A percentile compares a stretch with the other conserved stretches of the same genome.
These are phyloP conservation scores for Boeremia lycopersici DNA, from an alignment of 2,329 filamentous ascomycete species.

Conservation along the genomic window DNA sequence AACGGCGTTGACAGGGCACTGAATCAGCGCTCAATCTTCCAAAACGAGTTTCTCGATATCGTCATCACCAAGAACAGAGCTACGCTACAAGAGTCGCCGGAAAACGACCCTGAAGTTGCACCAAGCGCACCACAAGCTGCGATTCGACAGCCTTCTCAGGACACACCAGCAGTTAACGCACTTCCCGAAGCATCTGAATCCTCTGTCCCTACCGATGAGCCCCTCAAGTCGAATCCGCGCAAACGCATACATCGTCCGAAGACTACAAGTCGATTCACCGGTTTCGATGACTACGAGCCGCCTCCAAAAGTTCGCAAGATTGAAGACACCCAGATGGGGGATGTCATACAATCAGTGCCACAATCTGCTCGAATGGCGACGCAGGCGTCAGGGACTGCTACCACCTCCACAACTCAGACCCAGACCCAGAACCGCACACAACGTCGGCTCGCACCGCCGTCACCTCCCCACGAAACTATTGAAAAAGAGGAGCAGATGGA, in stretches of 20 bases:
- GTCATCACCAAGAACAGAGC: constrained; percentile 82
- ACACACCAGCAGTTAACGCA: constrained; percentile 24
- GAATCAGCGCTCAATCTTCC: constrained; percentile 82
- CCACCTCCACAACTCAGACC: constrained; percentile 33
- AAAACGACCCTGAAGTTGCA: constrained; percentile 40
- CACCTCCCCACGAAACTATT: constrained; percentile 47
- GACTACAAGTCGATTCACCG: constrained; percentile 66
- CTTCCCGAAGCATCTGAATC: constrained; percentile 28
- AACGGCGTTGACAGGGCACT: constrained; percentile 72
- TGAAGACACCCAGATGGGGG: constrained; percentile 35
- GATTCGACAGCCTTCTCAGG: constrained; percentile 21
- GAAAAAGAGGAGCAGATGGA: constrained; percentile 66
- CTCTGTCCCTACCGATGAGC: constrained; percentile 23
- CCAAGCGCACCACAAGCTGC: constrained; percentile 26
- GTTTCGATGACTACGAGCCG: constrained; percentile 67
- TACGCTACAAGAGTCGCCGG: constrained; percentile 70
- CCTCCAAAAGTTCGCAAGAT: constrained; percentile 38
- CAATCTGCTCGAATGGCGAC: constrained; percentile 4
- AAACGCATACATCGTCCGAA: constrained; percentile 46
- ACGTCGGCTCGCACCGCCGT: constrained; percentile 14
- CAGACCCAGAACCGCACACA: not conserved
- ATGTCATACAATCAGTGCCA: constrained; percentile 27
- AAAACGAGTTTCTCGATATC: constrained; percentile 89
- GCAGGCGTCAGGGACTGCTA: constrained; percentile 15
- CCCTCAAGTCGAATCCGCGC: constrained; percentile 31